Evolutionary conservation across 1,284 basidiomycete species (phyloP).

Genomic region (Coniferiporia weirii): DNA sequence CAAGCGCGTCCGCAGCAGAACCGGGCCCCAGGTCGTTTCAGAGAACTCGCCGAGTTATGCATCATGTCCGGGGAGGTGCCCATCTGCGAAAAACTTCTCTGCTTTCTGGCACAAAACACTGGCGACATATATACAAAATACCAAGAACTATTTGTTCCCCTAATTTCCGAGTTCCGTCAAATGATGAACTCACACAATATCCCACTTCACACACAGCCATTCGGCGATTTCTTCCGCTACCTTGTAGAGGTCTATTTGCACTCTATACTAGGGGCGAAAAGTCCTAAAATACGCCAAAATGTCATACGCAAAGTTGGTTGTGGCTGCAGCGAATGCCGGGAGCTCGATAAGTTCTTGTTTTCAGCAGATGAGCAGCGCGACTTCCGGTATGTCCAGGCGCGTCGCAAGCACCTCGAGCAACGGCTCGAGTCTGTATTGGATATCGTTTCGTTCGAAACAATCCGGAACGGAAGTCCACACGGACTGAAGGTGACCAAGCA

Average conservation of each 20-base stretch:
- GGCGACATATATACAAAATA: neutral
- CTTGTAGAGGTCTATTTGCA: neutral
- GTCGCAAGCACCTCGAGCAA: constrained; percentile 7
- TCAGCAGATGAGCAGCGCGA: neutral
- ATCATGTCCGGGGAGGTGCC: neutral
- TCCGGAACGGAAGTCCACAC: neutral
- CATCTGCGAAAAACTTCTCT: neutral
- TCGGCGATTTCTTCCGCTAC: constrained; percentile 4
- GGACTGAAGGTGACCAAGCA: constrained; percentile 8
- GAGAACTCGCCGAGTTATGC: neutral
- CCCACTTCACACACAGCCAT: neutral
- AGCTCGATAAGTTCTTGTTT: neutral
- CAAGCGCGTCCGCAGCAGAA: neutral
- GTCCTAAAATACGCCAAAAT: neutral
- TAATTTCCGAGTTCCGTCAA: constrained; percentile 1
- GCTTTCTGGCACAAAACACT: neutral
- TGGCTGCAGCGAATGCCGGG: constrained; percentile 3
- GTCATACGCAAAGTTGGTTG: constrained; percentile 3
- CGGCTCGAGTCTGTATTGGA: neutral
- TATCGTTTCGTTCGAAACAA: neutral
- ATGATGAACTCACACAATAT: neutral
- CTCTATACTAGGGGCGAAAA: neutral
- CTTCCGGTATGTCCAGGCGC: neutral
- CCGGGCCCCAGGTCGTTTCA: neutral
- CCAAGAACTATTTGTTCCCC: neutral